Evolutionary conservation across 176 grass and related monocot genomes (phyloP), one percentile per base, ranked within the genome.

Genomic region (Aegilops longissima): DNA sequence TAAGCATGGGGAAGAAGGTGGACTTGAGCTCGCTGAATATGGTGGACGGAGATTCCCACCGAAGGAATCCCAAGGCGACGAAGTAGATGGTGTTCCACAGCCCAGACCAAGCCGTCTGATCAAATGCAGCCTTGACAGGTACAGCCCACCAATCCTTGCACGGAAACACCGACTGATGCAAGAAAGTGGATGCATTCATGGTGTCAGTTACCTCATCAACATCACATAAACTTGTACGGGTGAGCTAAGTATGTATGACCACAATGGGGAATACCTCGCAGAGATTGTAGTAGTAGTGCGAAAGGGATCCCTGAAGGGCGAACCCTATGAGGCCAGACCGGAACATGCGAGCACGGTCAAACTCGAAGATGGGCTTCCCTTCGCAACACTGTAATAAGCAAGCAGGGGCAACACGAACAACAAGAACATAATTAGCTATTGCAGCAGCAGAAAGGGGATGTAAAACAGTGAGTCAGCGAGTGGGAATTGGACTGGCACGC

Each of bases 21-120:
- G 93, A 87, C 79, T 87, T 95, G 81, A 98, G 88, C 86, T 95
- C 92, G 25, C 76, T 82, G 74, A 92, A 94, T 51, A 89, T 98
- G 49, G 76, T 95, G 66, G 81, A 21, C 1, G 96, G 96, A 66
- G 93, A 95, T 79, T 98, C 96, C 12, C 92, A 72, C 12, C 93
- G 90, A 74, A 98, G 90, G 73, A 98, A 86, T 65, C 93, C 96
- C 82, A 98, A 77, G 29, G 78, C 85, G 24, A 96, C 86, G 30
- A 81, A 98, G 86, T 96, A 98, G 82, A 98, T 94, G 80, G 92
- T 98, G 80, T 98, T 98, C 97, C 97, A 98, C 29, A 98, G 66
- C 5, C 88, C 92, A 33, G 96, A 81, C 96, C 96, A 98, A 33
- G 81, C 78, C 0, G 96, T 98, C 78, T 98, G 93, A 83, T 98